Conservation (phyloP, 164 flowering plant species). For the Chimonanthus salicifolius region DNA sequence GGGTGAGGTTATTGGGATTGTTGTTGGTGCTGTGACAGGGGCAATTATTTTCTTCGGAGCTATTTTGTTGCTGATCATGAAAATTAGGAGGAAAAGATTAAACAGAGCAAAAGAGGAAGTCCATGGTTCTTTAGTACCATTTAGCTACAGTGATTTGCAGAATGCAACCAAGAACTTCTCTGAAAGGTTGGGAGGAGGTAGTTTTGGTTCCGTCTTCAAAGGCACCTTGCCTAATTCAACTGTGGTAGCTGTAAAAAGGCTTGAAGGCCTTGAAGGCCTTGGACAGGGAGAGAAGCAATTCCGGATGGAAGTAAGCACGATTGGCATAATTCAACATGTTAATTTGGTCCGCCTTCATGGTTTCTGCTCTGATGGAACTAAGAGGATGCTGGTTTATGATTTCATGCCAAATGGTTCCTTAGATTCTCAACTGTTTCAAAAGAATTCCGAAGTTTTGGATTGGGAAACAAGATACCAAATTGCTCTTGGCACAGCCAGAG, state of each 20-base stretch:
- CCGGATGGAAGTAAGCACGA: constrained; percentile 53
- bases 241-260: constrained; percentile 40
- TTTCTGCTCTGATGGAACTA: constrained; percentile 39
- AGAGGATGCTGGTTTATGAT: constrained; percentile 43
- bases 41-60: constrained; percentile 7
- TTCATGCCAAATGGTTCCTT: constrained; percentile 52
- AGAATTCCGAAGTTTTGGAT: constrained; percentile 8
- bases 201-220: constrained; percentile 46
- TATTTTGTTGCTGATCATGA: constrained; percentile 8
- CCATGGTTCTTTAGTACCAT: constrained; percentile 32
- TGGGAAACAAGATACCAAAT: constrained; percentile 32
- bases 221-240: constrained; percentile 34
- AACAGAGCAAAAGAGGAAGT: background rate
- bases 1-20: constrained; percentile 9
- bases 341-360: constrained; percentile 51
- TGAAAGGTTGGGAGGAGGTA: constrained; percentile 44
- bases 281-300: constrained; percentile 54
- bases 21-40: constrained; percentile 18
- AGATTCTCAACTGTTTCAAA: constrained; percentile 27
- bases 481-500: constrained; percentile 30
- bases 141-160: constrained; percentile 32
- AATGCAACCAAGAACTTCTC: constrained; percentile 43
- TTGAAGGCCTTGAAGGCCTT: constrained; percentile 22
- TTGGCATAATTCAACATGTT: constrained; percentile 54
- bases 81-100: constrained; percentile 7